phyloP scores from a whole-genome alignment of 768 basidiomycete species.

The Russula emetica region DNA sequence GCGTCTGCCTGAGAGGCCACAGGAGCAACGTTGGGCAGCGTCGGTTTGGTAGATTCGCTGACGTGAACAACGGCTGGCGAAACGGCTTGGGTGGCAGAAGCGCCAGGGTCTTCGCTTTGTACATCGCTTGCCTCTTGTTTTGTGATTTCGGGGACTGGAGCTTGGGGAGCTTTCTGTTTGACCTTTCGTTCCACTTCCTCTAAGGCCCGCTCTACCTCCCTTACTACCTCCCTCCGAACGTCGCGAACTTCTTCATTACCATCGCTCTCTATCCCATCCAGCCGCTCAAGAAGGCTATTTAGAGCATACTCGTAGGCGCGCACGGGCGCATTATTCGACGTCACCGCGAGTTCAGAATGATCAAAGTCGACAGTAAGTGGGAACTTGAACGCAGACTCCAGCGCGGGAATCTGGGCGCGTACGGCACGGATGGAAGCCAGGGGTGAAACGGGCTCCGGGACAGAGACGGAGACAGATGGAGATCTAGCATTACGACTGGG shows the following conservation, averaged over 20 bases:
- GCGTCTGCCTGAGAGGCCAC: not conserved
- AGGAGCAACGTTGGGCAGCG: not conserved
- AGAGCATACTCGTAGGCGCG: too few species aligned
- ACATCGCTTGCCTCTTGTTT: not conserved
- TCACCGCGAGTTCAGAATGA: too few species aligned
- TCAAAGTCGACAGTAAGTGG: too few species aligned
- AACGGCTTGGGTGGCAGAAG: not conserved
- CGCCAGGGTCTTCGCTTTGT: not conserved
- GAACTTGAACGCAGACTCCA: constrained; percentile 14
- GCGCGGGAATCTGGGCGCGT: constrained; percentile 12
- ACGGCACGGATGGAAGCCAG: constrained; percentile 14
- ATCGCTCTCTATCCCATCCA: constrained; percentile 65
- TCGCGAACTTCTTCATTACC: constrained; percentile 53
- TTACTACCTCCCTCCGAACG: constrained; percentile 50
- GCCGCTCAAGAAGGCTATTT: constrained; percentile 54
- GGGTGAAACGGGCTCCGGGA: not conserved
- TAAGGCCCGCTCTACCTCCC: constrained; percentile 57
- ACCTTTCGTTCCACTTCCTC: constrained; percentile 42
- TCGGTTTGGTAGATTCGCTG: not conserved
- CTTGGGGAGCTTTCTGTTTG: not conserved
- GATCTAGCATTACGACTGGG: not conserved
- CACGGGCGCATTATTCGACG: too few species aligned
- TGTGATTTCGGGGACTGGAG: not conserved
- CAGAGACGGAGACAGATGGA: not conserved
- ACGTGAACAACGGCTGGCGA: not conserved